Evolutionary conservation across 176 grass and related monocot species (phyloP).

Genomic region (Eragrostis curvula): DNA sequence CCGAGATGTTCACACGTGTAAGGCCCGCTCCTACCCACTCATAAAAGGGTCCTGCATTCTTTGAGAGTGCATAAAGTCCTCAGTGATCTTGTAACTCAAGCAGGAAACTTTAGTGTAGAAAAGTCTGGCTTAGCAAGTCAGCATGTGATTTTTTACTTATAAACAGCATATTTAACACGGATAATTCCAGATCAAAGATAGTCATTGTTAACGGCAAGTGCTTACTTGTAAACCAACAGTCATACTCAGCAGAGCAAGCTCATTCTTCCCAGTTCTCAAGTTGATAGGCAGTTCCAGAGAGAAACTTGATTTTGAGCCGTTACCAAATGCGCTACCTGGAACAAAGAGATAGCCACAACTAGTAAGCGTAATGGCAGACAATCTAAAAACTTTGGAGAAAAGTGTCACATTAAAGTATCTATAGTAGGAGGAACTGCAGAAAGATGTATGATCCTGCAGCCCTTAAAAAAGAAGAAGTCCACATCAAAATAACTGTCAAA

Average conservation of each 20-base stretch:
- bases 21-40: conserved; percentile 91
- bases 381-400: background rate
- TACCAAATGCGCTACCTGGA: conserved; percentile 80
- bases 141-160: background rate
- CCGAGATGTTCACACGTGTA: conserved; percentile 78
- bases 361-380: background rate
- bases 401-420: conserved; percentile 1
- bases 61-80: conserved; percentile 39
- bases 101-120: background rate
- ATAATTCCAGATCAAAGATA: conserved; percentile 30
- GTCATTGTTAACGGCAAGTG: background rate
- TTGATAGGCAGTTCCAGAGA: conserved; percentile 55
- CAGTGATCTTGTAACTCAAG: conserved; percentile 10
- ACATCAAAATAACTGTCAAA: background rate
- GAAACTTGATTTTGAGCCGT: conserved; percentile 71
- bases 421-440: background rate
- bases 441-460: background rate
- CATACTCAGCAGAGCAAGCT: conserved; percentile 88
- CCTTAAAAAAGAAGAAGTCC: background rate
- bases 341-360: conserved; percentile 14
- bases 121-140: background rate
- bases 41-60: conserved; percentile 90
- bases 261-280: conserved; percentile 72
- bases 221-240: conserved; percentile 95
- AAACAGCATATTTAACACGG: background rate